phyloP scores from a whole-genome alignment of 1,139 yeast genomes.

The Scheffersomyces titani region DNA sequence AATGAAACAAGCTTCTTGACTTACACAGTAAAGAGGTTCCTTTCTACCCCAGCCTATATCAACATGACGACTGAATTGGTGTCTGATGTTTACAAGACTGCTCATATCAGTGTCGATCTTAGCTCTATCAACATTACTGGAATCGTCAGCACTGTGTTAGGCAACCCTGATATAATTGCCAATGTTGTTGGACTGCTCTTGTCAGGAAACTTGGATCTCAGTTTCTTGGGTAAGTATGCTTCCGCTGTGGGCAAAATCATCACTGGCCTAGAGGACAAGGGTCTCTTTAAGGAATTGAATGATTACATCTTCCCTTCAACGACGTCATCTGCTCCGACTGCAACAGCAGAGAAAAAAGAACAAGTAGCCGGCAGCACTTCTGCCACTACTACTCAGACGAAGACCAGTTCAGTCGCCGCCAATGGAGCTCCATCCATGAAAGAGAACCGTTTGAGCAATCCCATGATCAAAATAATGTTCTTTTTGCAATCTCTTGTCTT shows the following conservation, averaged over 20 bases:
- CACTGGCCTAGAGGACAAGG: constrained; percentile 37
- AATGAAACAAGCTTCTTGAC: constrained; percentile 47
- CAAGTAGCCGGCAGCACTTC: constrained; percentile 8
- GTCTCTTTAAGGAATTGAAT: constrained; percentile 43
- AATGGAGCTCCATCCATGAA: constrained; percentile 11
- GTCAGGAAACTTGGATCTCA: constrained; percentile 19
- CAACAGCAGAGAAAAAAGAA: constrained; percentile 8
- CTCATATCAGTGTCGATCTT: constrained; percentile 25
- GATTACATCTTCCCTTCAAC: constrained; percentile 33
- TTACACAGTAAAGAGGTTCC: constrained; percentile 36
- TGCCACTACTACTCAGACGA: constrained; percentile 4
- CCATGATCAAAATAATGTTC: constrained; percentile 16
- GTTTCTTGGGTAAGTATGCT: constrained; percentile 29
- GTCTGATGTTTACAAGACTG: constrained; percentile 26
- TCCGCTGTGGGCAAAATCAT: constrained; percentile 33
- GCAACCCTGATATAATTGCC: constrained; percentile 26
- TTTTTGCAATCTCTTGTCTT: constrained; percentile 19
- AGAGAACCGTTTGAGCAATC: constrained; percentile 8
- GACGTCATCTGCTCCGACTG: constrained; percentile 7
- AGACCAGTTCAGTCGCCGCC: constrained; percentile 8
- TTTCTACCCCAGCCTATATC: constrained; percentile 37
- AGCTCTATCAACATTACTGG: constrained; percentile 28
- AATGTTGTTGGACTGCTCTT: constrained; percentile 25
- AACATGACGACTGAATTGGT: constrained; percentile 37
- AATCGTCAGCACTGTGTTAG: constrained; percentile 24